Percentiles rank a stretch among this genome's conserved stretches.
Conservation (phyloP, 2,329 filamentous ascomycete species). For the Verticillium nonalfalfae region DNA sequence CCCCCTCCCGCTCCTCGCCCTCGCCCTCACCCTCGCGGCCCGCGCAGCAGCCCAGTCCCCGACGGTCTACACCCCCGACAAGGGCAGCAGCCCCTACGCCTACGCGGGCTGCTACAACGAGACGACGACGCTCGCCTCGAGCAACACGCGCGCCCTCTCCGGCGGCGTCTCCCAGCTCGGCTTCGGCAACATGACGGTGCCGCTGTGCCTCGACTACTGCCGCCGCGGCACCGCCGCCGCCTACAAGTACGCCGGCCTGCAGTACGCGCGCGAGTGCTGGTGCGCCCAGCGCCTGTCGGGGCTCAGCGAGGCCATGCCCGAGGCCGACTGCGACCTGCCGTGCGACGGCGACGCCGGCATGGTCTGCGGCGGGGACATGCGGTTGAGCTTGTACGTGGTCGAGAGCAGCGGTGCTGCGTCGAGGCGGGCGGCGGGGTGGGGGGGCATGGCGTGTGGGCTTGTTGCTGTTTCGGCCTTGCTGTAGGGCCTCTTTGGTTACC, state of each 20-base stretch:
- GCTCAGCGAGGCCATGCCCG: constrained; percentile 37
- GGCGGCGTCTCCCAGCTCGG: constrained; percentile 32
- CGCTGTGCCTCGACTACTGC: constrained; percentile 46
- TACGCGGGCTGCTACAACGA: constrained; percentile 57
- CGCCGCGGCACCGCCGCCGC: constrained; percentile 22
- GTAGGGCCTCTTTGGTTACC: background rate
- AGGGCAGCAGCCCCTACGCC: constrained; percentile 26
- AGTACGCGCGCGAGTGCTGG: constrained; percentile 54
- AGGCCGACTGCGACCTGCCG: constrained; percentile 40
- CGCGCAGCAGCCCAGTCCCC: constrained; percentile 11
- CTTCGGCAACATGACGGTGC: constrained; percentile 43
- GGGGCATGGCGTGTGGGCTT: background rate
- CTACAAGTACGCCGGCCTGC: constrained; percentile 46
- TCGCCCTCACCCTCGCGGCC: constrained; percentile 7
- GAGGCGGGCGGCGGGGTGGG: background rate
- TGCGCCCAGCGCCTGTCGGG: constrained; percentile 44
- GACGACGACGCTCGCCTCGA: constrained; percentile 35
- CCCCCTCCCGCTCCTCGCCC: constrained; percentile 3
- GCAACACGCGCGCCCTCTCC: constrained; percentile 35
- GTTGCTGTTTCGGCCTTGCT: background rate
- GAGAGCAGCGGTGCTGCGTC: background rate
- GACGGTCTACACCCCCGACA: constrained; percentile 24
- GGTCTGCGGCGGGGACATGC: constrained; percentile 48
- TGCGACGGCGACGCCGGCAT: constrained; percentile 47
- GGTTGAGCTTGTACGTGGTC: constrained; percentile 35